These are phyloP conservation scores for Coemansia sp. DNA, from an alignment of 192 early-diverging fungal species.

Conservation along the genomic window DNA sequence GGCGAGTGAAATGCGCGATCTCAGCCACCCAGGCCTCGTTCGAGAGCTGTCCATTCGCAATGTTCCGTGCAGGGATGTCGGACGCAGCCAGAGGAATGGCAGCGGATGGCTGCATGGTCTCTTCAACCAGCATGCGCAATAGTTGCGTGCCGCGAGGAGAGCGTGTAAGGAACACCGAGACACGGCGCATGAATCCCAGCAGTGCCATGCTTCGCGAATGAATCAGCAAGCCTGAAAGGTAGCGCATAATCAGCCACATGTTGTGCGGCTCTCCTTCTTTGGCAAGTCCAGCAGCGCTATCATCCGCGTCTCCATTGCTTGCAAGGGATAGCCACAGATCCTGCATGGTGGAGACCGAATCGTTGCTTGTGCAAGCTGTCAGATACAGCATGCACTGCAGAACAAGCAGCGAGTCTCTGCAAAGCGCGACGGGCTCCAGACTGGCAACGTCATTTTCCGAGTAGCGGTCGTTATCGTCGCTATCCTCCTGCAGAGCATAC, in stretches of 20 bases:
- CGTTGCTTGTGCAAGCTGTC: conserved; percentile 16
- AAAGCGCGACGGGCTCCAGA: conserved; percentile 21
- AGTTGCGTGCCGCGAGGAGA: conserved; percentile 31
- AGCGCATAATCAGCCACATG: conserved; percentile 31
- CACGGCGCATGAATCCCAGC: conserved; percentile 29
- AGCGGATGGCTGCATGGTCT: conserved; percentile 19
- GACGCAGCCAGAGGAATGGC: conserved; percentile 11
- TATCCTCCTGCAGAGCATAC: not conserved
- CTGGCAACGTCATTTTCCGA: not conserved
- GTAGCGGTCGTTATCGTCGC: not conserved
- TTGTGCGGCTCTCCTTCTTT: conserved; percentile 1
- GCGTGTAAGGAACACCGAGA: conserved; percentile 42
- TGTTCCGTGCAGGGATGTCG: conserved; percentile 8
- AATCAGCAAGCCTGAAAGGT: conserved; percentile 23
- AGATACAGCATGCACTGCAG: conserved; percentile 46
- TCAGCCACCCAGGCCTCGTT: conserved; percentile 34
- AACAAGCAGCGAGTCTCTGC: conserved; percentile 32
- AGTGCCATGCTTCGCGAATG: conserved; percentile 21
- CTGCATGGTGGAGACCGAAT: conserved; percentile 23
- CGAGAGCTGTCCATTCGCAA: conserved; percentile 3
- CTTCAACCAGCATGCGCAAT: conserved; percentile 18
- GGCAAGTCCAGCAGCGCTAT: not conserved
- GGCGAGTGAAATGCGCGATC: conserved; percentile 10
- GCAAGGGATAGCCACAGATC: conserved; percentile 36
- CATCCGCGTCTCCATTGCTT: not conserved